phyloP scores from a whole-genome alignment of 2,329 filamentous ascomycete species.

The Gyromitra esculenta region DNA sequence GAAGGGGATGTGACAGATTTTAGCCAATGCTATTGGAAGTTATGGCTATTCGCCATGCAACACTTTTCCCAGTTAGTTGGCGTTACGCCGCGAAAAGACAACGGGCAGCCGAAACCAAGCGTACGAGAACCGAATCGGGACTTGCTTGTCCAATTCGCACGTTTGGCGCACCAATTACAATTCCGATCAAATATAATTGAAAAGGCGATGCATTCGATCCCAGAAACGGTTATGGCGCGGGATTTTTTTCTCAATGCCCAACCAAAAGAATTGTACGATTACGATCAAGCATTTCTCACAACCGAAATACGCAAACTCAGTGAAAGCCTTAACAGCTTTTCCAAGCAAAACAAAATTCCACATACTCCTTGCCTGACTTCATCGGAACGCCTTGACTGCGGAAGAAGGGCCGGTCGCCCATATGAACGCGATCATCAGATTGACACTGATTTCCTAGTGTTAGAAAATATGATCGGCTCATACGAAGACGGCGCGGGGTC shows the following conservation, averaged over 20 bases:
- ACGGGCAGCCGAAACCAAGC: not conserved
- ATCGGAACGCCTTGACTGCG: not conserved
- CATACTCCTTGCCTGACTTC: not conserved
- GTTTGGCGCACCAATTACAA: not conserved
- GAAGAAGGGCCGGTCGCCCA: not conserved
- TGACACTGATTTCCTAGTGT: not conserved
- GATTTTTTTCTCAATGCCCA: not conserved
- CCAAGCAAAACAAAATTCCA: not conserved
- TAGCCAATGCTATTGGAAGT: constrained; percentile 55
- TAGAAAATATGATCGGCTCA: not conserved
- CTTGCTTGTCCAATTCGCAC: not conserved
- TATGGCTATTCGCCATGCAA: constrained; percentile 59
- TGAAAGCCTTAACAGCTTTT: not conserved
- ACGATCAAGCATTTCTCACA: not conserved
- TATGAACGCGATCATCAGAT: not conserved
- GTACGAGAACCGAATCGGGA: not conserved
- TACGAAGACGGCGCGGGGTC: too few relatives aligned
- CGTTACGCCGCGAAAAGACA: constrained; percentile 46
- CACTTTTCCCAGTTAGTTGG: constrained; percentile 57
- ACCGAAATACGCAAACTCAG: not conserved
- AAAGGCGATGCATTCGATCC: not conserved
- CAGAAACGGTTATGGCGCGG: not conserved
- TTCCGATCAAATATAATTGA: not conserved
- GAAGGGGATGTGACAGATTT: not conserved
- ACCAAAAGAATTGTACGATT: not conserved